Evolutionary conservation across 2,329 filamentous ascomycete genomes (phyloP).

Genomic region (Nemania serpens): DNA sequence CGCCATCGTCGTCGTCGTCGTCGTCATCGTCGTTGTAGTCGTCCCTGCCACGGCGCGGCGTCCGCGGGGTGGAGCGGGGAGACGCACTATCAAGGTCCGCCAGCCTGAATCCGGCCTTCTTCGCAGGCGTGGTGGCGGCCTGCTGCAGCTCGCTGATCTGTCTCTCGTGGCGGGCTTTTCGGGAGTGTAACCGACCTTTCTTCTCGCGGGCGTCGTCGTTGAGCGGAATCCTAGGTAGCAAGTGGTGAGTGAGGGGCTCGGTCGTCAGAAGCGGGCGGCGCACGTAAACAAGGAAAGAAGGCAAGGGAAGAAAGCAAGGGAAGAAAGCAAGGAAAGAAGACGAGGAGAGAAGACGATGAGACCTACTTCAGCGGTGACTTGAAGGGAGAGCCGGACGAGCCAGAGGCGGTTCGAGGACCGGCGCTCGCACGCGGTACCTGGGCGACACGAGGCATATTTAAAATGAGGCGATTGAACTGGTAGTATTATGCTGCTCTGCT

Average conservation of each 20-base stretch:
- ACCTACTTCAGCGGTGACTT: constrained; percentile 63
- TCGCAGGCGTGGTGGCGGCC: constrained; percentile 72
- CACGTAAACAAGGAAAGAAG: constrained; percentile 22
- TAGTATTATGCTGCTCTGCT: constrained; percentile 28
- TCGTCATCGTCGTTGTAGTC: constrained; percentile 60
- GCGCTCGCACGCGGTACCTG: constrained; percentile 57
- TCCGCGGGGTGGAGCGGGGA: constrained; percentile 61
- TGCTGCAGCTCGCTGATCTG: constrained; percentile 93
- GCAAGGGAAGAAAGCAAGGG: too few relatives aligned
- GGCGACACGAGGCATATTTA: constrained; percentile 62
- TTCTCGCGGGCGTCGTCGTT: constrained; percentile 96
- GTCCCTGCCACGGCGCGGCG: constrained; percentile 52
- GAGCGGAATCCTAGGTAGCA: constrained; percentile 77
- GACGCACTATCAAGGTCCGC: constrained; percentile 63
- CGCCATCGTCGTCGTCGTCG: constrained; percentile 60
- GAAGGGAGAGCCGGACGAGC: constrained; percentile 57
- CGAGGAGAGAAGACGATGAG: background rate
- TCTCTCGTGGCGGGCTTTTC: constrained; percentile 85
- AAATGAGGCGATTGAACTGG: constrained; percentile 11
- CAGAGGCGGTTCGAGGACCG: constrained; percentile 52
- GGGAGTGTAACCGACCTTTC: constrained; percentile 81
- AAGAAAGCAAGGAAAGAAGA: too few relatives aligned
- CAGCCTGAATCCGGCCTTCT: constrained; percentile 65
- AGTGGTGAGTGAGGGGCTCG: constrained; percentile 10
- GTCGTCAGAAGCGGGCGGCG: background rate